Base-by-base conservation (phyloP, 2,329 filamentous ascomycete genomes). In the Aspergillus unguis region DNA sequence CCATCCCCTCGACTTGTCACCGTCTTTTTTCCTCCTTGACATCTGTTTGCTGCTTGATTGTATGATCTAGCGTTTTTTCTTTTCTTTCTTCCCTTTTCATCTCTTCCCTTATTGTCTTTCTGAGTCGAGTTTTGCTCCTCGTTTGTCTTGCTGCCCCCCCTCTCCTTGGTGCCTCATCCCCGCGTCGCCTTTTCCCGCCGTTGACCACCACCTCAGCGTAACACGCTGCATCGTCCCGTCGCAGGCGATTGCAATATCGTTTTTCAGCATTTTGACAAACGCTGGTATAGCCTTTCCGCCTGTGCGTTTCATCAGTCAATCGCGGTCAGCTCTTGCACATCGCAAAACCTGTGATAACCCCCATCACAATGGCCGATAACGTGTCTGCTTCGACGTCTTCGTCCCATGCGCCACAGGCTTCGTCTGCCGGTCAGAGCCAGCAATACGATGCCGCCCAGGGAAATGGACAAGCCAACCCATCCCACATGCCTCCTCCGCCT, bases 401-500 rank as follows among this genome's bases (percentile, higher is more conserved):
- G 57, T 83, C 87, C 73, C 83, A 91, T 62, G 85, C 88, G 48
- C 83, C 86, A 51, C 84, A 88, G 71, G 75, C 82, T 56, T 82
- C 86, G 64, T 79, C 84, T 62, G 86, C 85, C 67, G 85, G 86
- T 61, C 85, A 88, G 63, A 89, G 87, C 68, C 77, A 79, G 62
- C 72, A 74, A 70, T 92, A 88, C 74, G 88, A 92, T 68, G 85
- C 84, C 68, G 81, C 82, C 62, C 87, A 90, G 75, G 74, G 73
- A 63, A 86, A 86, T 68, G 81, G 81, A 61, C 87, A 89, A 75
- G 75, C 79, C 59, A 85, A 85, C 69, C 80, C 85, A 58, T 76
- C 82, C 61, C 88, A 94, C 72, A 92, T 96, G 87, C 88, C 90
- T 54, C 92, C 92, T 52, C 91, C 91, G 57, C 88, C 92, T 62